A percentile compares a stretch with the other conserved stretches of the same genome.
phyloP scores from a whole-genome alignment of 306 rosid species.

The Fagus sylvatica region DNA sequence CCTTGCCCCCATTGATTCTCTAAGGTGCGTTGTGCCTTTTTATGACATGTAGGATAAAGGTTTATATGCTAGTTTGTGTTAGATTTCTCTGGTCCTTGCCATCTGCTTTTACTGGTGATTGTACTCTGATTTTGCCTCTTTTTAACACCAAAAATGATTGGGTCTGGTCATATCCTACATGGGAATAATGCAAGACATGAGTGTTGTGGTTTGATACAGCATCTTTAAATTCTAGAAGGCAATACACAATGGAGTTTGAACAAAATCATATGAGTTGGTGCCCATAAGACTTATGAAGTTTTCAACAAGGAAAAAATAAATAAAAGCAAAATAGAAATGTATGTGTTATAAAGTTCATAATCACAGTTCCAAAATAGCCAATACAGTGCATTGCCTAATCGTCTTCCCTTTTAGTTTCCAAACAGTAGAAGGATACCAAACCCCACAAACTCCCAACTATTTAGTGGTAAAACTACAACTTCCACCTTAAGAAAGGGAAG shows the following conservation, averaged over 20 bases:
- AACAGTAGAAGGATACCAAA: not conserved
- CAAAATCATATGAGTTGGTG: conserved; percentile 7
- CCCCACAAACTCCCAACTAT: not conserved
- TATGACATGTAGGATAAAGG: not conserved
- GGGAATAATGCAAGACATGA: not conserved
- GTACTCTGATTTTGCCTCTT: conserved; percentile 17
- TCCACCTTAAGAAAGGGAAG: not conserved
- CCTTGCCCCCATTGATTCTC: conserved; percentile 42
- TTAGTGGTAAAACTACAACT: not conserved
- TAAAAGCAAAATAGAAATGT: not conserved
- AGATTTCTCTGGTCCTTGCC: conserved; percentile 19
- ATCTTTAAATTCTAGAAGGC: conserved; percentile 2
- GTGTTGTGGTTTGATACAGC: conserved; percentile 9
- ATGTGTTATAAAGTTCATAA: not conserved
- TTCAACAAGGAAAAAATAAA: not conserved
- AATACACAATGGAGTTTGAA: not conserved
- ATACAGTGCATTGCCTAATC: not conserved
- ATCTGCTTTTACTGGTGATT: conserved; percentile 17
- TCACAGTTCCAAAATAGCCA: not conserved
- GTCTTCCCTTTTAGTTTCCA: not conserved
- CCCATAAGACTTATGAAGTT: conserved; percentile 7
- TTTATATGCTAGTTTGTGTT: conserved; percentile 15
- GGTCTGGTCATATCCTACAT: conserved; percentile 9
- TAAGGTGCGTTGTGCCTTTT: conserved; percentile 43
- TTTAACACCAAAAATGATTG: conserved; percentile 6